These are phyloP conservation scores for Fusarium brevicatenulatum DNA, from an alignment of 2,329 filamentous ascomycete genomes.

Conservation along the genomic window DNA sequence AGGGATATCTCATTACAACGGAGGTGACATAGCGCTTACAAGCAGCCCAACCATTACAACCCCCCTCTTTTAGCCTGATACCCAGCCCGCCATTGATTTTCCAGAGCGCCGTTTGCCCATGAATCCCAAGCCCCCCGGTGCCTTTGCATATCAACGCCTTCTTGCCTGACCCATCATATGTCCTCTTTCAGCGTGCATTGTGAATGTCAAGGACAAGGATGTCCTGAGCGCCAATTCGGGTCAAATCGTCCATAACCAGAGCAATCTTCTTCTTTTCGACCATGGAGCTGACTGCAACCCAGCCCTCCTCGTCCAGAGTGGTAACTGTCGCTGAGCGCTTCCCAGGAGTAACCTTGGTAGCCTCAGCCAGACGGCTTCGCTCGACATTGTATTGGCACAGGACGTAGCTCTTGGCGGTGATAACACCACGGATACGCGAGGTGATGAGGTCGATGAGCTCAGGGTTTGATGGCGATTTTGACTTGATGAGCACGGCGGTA, in stretches of 20 bases:
- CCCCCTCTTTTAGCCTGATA: constrained; percentile 15
- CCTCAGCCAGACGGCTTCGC: constrained; percentile 72
- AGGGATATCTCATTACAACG: constrained; percentile 34
- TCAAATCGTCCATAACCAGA: constrained; percentile 85
- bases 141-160: constrained; percentile 29
- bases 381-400: constrained; percentile 97
- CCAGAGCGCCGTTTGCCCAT: constrained; percentile 35
- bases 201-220: constrained; percentile 87
- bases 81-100: constrained; percentile 25
- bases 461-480: constrained; percentile 81
- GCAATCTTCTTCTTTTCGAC: constrained; percentile 89
- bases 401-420: constrained; percentile 92
- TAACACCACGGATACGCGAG: constrained; percentile 89
- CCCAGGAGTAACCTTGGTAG: constrained; percentile 85
- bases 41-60: constrained; percentile 25
- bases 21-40: constrained; percentile 18
- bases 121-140: constrained; percentile 26
- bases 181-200: constrained; percentile 69
- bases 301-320: constrained; percentile 85
- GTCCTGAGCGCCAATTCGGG: constrained; percentile 80
- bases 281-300: constrained; percentile 96
- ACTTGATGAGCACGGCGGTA: constrained; percentile 91
- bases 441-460: constrained; percentile 86
- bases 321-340: constrained; percentile 94
- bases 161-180: neutral